Conservation (phyloP, 2,329 filamentous ascomycete genomes). For the Penicillium oxalicum region DNA sequence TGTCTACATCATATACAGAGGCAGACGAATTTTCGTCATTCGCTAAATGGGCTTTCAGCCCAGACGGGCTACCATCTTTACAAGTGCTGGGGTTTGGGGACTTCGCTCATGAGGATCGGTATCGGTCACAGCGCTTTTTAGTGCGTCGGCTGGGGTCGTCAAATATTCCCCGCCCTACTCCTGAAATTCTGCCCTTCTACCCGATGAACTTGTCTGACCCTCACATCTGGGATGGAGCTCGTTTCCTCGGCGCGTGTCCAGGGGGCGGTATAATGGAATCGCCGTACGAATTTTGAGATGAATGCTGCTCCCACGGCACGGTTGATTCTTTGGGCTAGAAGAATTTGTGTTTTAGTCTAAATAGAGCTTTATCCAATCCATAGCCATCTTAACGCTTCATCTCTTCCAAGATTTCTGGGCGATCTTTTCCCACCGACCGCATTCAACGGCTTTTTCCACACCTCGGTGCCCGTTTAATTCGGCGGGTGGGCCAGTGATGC, state of each 20-base stretch:
- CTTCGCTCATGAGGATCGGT: conserved; percentile 8
- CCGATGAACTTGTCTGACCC: neutral
- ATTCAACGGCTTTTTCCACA: no score
- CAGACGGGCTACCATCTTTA: conserved; percentile 4
- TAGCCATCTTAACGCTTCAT: no score
- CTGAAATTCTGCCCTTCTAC: no score
- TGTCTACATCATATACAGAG: neutral
- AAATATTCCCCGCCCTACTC: no score
- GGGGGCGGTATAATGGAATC: conserved; percentile 8
- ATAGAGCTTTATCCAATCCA: no score
- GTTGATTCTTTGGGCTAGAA: no score
- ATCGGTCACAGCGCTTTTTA: conserved; percentile 4
- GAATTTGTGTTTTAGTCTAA: no score
- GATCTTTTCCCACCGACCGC: no score
- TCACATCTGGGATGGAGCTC: conserved; percentile 9
- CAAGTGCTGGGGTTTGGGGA: conserved; percentile 9
- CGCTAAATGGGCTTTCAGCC: conserved; percentile 8
- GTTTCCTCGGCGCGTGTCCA: conserved; percentile 8
- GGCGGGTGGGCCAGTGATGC: no score
- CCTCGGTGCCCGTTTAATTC: no score
- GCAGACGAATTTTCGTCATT: conserved; percentile 4
- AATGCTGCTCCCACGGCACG: no score
- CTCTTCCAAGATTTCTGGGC: no score
- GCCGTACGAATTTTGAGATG: conserved; percentile 3
- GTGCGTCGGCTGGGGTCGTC: neutral